These are phyloP conservation scores for Candida suzukii DNA, from an alignment of 805 yeast genomes.

Conservation along the genomic window DNA sequence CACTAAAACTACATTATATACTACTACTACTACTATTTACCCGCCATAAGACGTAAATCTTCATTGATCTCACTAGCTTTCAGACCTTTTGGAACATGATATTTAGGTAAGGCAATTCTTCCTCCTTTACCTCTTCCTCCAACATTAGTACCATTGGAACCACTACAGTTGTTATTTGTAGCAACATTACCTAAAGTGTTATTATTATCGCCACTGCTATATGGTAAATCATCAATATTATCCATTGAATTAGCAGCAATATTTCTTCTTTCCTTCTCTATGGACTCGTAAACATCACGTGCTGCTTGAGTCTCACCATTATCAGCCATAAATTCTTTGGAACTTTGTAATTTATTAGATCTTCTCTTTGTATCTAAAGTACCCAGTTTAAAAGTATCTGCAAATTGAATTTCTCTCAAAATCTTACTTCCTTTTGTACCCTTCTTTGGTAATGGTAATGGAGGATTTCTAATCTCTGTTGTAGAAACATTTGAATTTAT, in stretches of 20 bases:
- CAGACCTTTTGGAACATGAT: background rate
- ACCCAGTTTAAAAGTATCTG: slow-evolving; percentile 6
- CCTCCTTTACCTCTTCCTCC: background rate
- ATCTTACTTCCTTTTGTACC: slow-evolving; percentile 7
- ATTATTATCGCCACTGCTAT: background rate
- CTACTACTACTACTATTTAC: too few species aligned
- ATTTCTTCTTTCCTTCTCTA: slow-evolving; percentile 3
- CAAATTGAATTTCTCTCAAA: slow-evolving; percentile 7
- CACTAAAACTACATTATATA: too few species aligned
- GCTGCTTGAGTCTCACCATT: background rate
- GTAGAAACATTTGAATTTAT: too few species aligned
- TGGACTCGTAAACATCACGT: background rate
- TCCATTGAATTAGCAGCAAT: too few species aligned
- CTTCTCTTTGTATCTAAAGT: background rate
- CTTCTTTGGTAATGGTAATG: background rate
- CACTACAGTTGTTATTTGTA: background rate
- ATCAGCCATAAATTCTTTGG: background rate
- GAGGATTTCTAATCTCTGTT: background rate
- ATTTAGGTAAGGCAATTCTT: background rate
- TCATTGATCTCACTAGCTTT: background rate
- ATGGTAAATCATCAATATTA: background rate
- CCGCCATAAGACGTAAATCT: background rate
- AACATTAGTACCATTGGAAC: background rate
- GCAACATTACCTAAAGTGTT: too few species aligned
- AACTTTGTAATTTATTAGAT: background rate